Percentiles rank a stretch among this genome's conserved stretches.
Conservation (phyloP, 352 stramenopile genomes). For the Phytophthora lateralis region DNA sequence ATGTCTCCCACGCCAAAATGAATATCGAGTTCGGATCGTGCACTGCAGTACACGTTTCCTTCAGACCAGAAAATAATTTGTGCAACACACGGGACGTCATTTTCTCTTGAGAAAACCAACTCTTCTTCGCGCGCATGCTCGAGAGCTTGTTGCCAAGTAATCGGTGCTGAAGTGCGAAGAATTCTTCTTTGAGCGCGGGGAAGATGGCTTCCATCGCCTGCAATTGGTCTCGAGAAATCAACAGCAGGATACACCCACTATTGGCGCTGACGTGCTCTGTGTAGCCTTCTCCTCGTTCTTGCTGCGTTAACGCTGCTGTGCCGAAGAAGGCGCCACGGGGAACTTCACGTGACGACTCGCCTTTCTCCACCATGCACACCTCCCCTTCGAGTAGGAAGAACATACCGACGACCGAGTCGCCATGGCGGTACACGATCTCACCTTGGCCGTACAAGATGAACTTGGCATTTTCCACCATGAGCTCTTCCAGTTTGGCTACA, state of each 20-base stretch:
- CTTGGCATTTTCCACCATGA: conserved; percentile 49
- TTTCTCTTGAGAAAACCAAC: background rate
- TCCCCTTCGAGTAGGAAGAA: conserved; percentile 64
- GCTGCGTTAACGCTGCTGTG: conserved; percentile 43
- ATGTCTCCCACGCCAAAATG: conserved; percentile 61
- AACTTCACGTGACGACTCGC: conserved; percentile 26
- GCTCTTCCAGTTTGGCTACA: conserved; percentile 35
- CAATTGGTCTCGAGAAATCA: conserved; percentile 50
- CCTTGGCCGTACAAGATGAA: conserved; percentile 63
- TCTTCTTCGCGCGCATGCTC: background rate
- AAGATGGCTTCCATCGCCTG: conserved; percentile 53
- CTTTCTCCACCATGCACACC: conserved; percentile 39
- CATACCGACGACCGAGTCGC: conserved; percentile 56
- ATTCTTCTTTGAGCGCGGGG: conserved; percentile 43
- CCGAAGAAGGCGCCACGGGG: conserved; percentile 50
- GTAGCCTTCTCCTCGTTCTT: conserved; percentile 48
- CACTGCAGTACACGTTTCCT: background rate
- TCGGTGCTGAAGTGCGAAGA: conserved; percentile 47
- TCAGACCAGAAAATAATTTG: background rate
- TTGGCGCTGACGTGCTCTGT: conserved; percentile 52
- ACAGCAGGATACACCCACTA: conserved; percentile 55
- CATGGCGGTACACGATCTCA: conserved; percentile 54
- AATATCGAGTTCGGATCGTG: conserved; percentile 51
- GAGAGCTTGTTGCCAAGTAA: conserved; percentile 41
- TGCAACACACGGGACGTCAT: conserved; percentile 11